Evolutionary conservation across 805 yeast genomes (phyloP).

Genomic region (Myxozyma vanderwaltii): DNA sequence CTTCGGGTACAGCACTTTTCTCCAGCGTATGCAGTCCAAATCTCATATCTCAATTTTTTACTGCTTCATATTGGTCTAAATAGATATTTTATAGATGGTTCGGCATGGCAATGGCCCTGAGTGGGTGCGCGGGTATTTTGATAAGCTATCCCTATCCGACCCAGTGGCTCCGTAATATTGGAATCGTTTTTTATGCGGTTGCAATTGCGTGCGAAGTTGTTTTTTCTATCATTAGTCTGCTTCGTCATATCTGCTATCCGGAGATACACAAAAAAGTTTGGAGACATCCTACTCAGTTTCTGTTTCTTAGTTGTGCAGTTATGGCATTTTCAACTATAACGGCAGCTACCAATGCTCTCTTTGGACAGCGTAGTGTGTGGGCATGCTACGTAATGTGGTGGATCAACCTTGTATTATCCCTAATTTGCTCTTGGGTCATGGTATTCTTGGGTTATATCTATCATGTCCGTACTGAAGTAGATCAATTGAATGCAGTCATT

Average conservation of each 20-base stretch:
- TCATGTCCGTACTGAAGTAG: background rate
- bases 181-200: constrained; percentile 62
- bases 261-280: background rate
- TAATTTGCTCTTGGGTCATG: constrained; percentile 1
- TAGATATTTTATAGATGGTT: constrained; percentile 48
- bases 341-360: background rate
- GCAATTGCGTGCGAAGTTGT: constrained; percentile 44
- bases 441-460: constrained; percentile 1
- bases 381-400: constrained; percentile 9
- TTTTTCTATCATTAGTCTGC: background rate
- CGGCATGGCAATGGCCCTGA: constrained; percentile 79
- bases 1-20: constrained; percentile 1
- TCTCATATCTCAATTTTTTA: background rate
- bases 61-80: background rate
- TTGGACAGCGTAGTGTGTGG: constrained; percentile 1
- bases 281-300: constrained; percentile 3
- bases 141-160: constrained; percentile 67
- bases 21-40: constrained; percentile 10
- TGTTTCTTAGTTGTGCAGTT: background rate
- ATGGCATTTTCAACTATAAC: constrained; percentile 6
- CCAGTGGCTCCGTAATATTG: constrained; percentile 58
- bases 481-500: background rate
- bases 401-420: background rate
- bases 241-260: background rate
- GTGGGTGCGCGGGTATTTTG: constrained; percentile 65